These are phyloP conservation scores for Talaromyces sp. DNA, from an alignment of 2,329 filamentous ascomycete genomes.

Conservation along the genomic window DNA sequence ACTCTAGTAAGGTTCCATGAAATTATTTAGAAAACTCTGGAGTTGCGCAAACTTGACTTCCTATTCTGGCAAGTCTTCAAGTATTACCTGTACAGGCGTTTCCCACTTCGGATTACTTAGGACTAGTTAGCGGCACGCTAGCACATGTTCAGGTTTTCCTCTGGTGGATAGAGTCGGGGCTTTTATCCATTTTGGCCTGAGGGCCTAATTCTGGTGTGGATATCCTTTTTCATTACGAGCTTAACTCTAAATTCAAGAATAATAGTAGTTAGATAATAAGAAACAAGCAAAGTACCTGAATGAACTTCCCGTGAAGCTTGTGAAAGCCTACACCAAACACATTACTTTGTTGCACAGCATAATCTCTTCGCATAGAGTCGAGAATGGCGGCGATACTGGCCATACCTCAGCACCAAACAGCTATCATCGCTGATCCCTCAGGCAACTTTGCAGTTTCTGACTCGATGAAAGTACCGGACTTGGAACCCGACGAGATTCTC, in stretches of 20 bases:
- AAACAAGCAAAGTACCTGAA: not conserved
- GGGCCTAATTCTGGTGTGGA: not conserved
- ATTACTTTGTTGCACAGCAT: not conserved
- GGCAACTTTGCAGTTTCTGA: constrained; percentile 3
- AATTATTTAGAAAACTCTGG: not conserved
- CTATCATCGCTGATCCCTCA: constrained; percentile 1
- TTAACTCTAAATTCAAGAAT: not conserved
- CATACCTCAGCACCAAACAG: constrained; percentile 2
- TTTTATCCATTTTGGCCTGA: not conserved
- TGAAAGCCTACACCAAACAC: not conserved
- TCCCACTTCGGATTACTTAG: not conserved
- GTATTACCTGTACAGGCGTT: constrained; percentile 1
- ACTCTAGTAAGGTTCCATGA: not conserved
- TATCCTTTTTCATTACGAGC: not conserved
- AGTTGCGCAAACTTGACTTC: not conserved
- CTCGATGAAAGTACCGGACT: not conserved
- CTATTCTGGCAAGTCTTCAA: not conserved
- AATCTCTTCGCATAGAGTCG: not conserved
- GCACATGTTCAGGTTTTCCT: not conserved
- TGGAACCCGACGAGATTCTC: constrained; percentile 14
- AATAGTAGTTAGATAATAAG: not conserved
- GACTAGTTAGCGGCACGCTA: not conserved
- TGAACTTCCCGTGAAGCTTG: not conserved
- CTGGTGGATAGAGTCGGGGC: not conserved
- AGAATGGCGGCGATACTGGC: not conserved